Conservation (phyloP, 2,329 filamentous ascomycete genomes). For the Verticillium isaacii region DNA sequence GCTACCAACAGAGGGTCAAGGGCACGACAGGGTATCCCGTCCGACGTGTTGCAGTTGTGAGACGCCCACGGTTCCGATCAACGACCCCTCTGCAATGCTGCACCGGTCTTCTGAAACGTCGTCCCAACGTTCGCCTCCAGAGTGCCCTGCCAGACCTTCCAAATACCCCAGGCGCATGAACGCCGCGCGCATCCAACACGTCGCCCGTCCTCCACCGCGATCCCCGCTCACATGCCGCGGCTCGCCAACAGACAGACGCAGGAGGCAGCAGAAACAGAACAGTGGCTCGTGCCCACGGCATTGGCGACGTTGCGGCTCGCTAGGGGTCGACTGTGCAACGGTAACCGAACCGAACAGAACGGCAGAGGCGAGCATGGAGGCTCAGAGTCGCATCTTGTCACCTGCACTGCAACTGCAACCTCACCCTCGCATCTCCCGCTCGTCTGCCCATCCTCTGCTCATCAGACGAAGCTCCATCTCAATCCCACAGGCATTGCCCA, state of each 20-base stretch:
- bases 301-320: not conserved
- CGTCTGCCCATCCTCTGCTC: not conserved
- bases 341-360: not conserved
- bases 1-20: not conserved
- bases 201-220: too few relatives aligned
- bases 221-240: not conserved
- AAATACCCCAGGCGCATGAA: not conserved
- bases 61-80: not conserved
- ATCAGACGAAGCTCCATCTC: not conserved
- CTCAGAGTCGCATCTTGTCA: not conserved
- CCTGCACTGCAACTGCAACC: not conserved
- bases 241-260: not conserved
- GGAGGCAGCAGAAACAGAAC: not conserved
- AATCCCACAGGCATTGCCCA: not conserved
- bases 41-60: not conserved
- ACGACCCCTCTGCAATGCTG: not conserved
- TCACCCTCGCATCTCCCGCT: not conserved
- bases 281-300: not conserved
- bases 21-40: not conserved
- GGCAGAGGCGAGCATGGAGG: not conserved
- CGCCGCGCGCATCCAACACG: not conserved
- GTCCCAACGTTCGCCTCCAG: not conserved
- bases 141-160: not conserved
- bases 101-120: not conserved
- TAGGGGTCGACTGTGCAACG: not conserved